Evolutionary conservation across 2,329 filamentous ascomycete genomes (phyloP), one percentile per base, ranked within the genome.

Genomic region (Ophiostoma perfectum): DNA sequence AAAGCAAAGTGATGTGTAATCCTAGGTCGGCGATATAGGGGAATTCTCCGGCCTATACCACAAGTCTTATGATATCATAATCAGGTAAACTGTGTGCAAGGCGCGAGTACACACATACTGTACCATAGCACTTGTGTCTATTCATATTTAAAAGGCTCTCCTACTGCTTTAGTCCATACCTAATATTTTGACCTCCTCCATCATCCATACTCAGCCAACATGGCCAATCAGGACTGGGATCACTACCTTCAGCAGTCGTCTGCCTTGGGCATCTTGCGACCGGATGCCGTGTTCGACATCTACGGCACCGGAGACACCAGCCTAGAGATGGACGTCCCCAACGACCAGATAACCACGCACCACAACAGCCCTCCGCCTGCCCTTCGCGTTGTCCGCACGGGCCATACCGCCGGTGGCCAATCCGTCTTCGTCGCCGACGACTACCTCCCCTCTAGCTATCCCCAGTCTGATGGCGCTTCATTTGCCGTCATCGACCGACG

Each of bases 261-360:
- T 1, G 72, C 73, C 45, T 69, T 75, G 44, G 74, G 74, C 42
- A 73, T 75, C 47, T 69, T 75, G 62, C 73, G 73, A 62, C 72
- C 73, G 18, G 71, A 73, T 68, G 68, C 74, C 42, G 71, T 75
- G 63, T 74, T 73, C 49, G 72, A 72, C 67, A 68, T 73, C 12
- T 74, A 70, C 42, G 66, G 77, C 75, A 2, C 76, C 76, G 36
- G 47, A 68, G n/a, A 70, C 38, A 2, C 49, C 11, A 18, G n/a
- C n/a, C 3, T 16, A 27, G 49, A 55, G 27, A 9, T 18, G 3
- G 49, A 55, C n/a, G 2, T 27, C 49, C 27, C 4, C 7, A 27
- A 27, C 49, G 27, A 55, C 11, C 18, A 27, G 45, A 47, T 27
- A 27, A 47, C 14, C 45, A 12, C n/a, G 12, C 49, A 55, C 7